Base-by-base conservation (phyloP, 129 eudicot species). In the Artemisia annua region DNA sequence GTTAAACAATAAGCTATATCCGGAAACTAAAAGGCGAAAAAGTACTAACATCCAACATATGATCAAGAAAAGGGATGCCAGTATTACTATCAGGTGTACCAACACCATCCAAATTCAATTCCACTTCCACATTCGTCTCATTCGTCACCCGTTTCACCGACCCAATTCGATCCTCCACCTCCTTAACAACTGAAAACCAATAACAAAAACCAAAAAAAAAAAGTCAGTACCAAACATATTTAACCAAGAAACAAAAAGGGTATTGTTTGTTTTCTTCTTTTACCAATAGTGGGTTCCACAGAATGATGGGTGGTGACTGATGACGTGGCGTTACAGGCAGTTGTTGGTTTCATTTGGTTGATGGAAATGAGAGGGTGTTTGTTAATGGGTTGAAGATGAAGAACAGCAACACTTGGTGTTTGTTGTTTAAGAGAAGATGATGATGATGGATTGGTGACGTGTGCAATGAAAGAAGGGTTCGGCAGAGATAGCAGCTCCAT, bases 61-160 rank as follows among this genome's bases (percentile, higher is more conserved):
- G 99, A 85, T 90, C 99, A 53, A 94, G 97, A 80, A 94, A 94
- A 1, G 97, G 99, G 54, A 94, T 88, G 28, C 97, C 95, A 17
- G 97, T 90, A 63, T 60, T 69, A 74, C 89, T 88, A 74, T 94
- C 94, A 44, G 97, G 85, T 22, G 90, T 77, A 35, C 97, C 99
- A 16, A 81, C 77, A 16, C 99, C 99, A 79, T 94, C 99, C 88
- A 94, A 66, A 79, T 94, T 88, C 22, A 94, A 81, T 77, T 85
- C 85, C 85, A 94, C 99, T 30, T 10, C 63, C 50, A 94, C 97
- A 83, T 88, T 94, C 1, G 99, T 94, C 82, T 94, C 99, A 30
- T 94, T 90, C 16, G 99, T 94, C 63, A 85, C 89, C 86, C 99
- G 83, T 79, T 90, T 88, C 72, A 95, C 99, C 70, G 85, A 88